Base-by-base conservation (phyloP, 768 basidiomycete species). In the Agrocybe pediades region DNA sequence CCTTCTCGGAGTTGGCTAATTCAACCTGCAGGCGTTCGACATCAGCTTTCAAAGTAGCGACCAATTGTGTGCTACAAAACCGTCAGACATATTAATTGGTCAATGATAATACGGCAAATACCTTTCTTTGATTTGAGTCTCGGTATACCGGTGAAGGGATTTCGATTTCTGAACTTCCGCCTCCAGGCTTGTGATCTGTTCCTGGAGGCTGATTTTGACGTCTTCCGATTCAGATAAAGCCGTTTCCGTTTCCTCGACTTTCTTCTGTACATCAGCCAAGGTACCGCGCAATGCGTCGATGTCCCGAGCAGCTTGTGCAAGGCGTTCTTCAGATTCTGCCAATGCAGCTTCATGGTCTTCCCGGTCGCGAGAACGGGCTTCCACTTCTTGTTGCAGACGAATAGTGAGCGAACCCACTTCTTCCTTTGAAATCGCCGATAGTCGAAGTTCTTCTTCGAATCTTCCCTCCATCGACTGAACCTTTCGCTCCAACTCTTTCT, bases 71-170 rank as follows among this genome's bases (percentile, higher is more conserved):
- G 40, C 89, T 90, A 51, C 49, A 52, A 21, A 44, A 19, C 30
- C 42, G n/a, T 21, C 21, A 26, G 41, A 11, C 49, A 27, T 46
- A 46, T 19, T 48, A 53, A 40, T 40, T 41, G 51, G 8, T 36
- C 24, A 19, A 49, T 29, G 16, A 51, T 8, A 15, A 6, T 25
- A 24, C 24, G 11, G 46, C 9, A 60, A 79, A 25, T 56, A 85
- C 90, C 78, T 79, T 50, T 89, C 86, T 62, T 80, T 80, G 36
- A 80, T 64, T 63, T 88, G 83, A 60, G 75, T 77, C 67, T 92
- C 87, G 47, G 87, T 64, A 67, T 80, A 83, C 53, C 85, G 80
- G 33, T 73, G 74, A 51, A 87, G 68, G 6, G 89, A 88, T 42
- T 80, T 71, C 8, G 75, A 77, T 30, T 84, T 81, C 66, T 90